A percentile compares a stretch with the other conserved stretches of the same genome.
Evolutionary conservation across 495 filamentous ascomycete genomes (phyloP).

Genomic region (Tuber borchii): DNA sequence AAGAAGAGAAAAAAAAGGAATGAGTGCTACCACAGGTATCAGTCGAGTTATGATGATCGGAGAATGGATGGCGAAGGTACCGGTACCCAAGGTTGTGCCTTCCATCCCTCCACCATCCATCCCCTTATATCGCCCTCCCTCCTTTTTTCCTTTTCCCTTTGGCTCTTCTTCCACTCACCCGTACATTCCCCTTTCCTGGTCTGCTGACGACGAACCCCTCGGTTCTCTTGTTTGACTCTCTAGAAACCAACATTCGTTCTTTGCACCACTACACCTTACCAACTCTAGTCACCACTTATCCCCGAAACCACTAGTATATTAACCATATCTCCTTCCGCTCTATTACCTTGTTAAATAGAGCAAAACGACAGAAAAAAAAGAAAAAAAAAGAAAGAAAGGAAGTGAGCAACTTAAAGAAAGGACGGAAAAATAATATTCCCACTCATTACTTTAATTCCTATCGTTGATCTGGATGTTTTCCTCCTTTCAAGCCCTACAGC

Average conservation of each 20-base stretch:
- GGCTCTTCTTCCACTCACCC: neutral
- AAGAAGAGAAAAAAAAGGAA: neutral
- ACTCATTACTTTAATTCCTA: neutral
- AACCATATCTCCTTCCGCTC: neutral
- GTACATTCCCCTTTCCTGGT: neutral
- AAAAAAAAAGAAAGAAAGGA: neutral
- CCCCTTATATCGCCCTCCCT: neutral
- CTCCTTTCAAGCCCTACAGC: neutral
- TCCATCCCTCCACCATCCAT: constrained; percentile 3
- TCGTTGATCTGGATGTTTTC: neutral
- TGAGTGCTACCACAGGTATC: neutral
- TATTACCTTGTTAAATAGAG: neutral
- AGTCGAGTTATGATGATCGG: neutral
- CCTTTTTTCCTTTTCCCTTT: neutral
- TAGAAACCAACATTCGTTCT: neutral
- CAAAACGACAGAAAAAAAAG: neutral
- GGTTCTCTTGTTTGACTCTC: constrained; percentile 1
- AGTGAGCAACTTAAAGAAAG: neutral
- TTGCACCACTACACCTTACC: neutral
- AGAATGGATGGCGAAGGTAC: neutral
- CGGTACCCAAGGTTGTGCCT: neutral
- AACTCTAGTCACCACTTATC: neutral
- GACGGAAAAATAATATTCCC: neutral
- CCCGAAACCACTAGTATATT: neutral
- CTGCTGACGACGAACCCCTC: neutral